Conservation (phyloP, 768 basidiomycete species). For the Collybia nuda region DNA sequence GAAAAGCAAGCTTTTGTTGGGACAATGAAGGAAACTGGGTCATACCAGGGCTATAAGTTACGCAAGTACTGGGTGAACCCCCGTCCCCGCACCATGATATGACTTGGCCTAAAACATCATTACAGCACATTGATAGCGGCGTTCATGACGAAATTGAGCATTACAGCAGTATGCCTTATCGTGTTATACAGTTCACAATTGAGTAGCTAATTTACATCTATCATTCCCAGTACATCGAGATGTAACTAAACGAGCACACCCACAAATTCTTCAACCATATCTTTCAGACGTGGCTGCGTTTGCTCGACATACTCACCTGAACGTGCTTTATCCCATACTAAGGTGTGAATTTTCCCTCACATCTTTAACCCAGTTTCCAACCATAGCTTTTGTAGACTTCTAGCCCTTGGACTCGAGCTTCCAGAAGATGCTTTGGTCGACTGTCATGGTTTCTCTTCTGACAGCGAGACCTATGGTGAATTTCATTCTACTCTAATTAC, state of each 20-base stretch:
- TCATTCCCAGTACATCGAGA: constrained; percentile 28
- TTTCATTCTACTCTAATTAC: background rate
- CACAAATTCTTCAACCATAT: constrained; percentile 31
- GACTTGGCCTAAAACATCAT: background rate
- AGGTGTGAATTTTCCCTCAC: constrained; percentile 16
- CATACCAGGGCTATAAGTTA: constrained; percentile 34
- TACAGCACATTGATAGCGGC: constrained; percentile 65
- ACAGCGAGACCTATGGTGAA: constrained; percentile 35
- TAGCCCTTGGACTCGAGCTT: constrained; percentile 44
- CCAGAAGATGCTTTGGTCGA: constrained; percentile 45
- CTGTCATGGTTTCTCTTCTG: constrained; percentile 33
- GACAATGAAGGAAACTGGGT: constrained; percentile 32
- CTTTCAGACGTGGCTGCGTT: constrained; percentile 36
- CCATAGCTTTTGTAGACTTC: constrained; percentile 14
- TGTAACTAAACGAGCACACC: constrained; percentile 30
- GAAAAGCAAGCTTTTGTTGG: constrained; percentile 36
- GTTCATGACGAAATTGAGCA: constrained; percentile 63
- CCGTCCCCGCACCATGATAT: background rate
- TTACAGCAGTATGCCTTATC: constrained; percentile 51
- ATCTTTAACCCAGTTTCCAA: background rate
- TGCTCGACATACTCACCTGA: constrained; percentile 32
- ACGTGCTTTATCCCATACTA: constrained; percentile 36
- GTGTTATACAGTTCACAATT: background rate
- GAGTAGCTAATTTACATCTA: background rate
- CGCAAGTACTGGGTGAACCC: constrained; percentile 8